Evolutionary conservation across 2,329 filamentous ascomycete genomes (phyloP).

Genomic region (Ophiostoma ulmi): DNA sequence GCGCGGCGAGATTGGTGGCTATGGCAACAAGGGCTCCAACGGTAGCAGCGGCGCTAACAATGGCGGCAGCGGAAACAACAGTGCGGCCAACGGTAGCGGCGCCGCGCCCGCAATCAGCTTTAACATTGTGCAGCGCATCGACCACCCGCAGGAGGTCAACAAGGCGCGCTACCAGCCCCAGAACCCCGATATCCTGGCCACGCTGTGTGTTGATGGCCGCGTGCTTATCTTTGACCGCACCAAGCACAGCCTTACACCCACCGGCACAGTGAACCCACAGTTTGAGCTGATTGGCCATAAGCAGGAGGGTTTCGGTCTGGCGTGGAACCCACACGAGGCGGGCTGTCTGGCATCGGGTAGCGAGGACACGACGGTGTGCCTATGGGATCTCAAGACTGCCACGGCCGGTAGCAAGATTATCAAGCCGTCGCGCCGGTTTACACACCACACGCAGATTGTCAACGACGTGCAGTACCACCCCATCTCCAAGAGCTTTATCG

Average conservation of each 20-base stretch:
- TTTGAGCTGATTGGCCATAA: conserved; percentile 80
- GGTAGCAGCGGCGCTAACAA: conserved; percentile 16
- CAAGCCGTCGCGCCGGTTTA: conserved; percentile 69
- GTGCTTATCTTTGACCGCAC: conserved; percentile 94
- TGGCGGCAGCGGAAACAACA: conserved; percentile 44
- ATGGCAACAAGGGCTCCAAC: conserved; percentile 56
- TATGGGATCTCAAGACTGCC: conserved; percentile 85
- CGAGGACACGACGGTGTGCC: conserved; percentile 82
- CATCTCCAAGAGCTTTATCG: conserved; percentile 75
- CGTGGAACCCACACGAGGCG: conserved; percentile 80
- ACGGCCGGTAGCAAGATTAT: conserved; percentile 57
- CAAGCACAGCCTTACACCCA: conserved; percentile 77
- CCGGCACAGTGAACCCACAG: conserved; percentile 70
- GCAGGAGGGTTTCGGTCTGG: conserved; percentile 84
- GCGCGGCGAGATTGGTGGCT: conserved; percentile 87
- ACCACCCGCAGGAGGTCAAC: conserved; percentile 95
- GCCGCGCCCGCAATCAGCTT: conserved; percentile 75
- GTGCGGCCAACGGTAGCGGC: conserved; percentile 46
- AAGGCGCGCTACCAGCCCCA: conserved; percentile 97
- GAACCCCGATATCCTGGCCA: conserved; percentile 94
- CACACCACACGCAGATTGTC: conserved; percentile 82
- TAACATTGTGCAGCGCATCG: conserved; percentile 89
- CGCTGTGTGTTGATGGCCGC: conserved; percentile 78
- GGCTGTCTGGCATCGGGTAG: conserved; percentile 85
- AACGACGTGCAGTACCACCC: conserved; percentile 98